phyloP scores from a whole-genome alignment of 1,139 yeast species.

The Zygotorulaspora mrakii region DNA sequence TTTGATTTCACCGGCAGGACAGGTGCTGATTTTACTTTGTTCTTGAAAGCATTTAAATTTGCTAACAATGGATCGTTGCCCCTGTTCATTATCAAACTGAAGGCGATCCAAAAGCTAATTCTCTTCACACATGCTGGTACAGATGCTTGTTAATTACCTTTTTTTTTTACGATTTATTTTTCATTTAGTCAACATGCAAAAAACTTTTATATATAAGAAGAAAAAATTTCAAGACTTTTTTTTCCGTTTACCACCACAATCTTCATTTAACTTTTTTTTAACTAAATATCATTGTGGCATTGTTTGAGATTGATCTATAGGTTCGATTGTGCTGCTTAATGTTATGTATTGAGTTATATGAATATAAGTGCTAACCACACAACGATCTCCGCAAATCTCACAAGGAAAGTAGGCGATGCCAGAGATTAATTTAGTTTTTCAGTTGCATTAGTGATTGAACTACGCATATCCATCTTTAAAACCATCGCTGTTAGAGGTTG shows the following conservation, averaged over 20 bases:
- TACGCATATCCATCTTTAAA: slow-evolving; percentile 53
- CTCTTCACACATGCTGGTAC: too few relatives aligned
- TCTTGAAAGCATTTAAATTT: slow-evolving; percentile 58
- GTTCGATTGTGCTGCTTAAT: slow-evolving; percentile 6
- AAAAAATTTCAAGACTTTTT: slow-evolving; percentile 1
- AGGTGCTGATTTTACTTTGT: slow-evolving; percentile 55
- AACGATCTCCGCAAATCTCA: slow-evolving; percentile 4
- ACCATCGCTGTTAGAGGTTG: slow-evolving; percentile 96
- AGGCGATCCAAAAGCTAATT: slow-evolving; percentile 2
- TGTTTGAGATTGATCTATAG: slow-evolving; percentile 9
- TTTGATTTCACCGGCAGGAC: slow-evolving; percentile 35
- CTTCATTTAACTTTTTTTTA: neutral
- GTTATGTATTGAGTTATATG: slow-evolving; percentile 7
- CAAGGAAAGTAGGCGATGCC: slow-evolving; percentile 5
- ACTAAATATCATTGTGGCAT: slow-evolving; percentile 4
- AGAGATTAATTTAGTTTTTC: slow-evolving; percentile 11
- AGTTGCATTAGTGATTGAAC: slow-evolving; percentile 2
- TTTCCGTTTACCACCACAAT: neutral
- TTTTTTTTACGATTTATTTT: neutral
- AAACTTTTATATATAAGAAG: slow-evolving; percentile 10
- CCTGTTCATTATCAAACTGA: slow-evolving; percentile 14
- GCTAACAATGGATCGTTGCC: slow-evolving; percentile 43
- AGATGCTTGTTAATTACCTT: too few relatives aligned
- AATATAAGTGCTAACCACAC: slow-evolving; percentile 4
- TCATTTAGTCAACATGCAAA: neutral